Evolutionary conservation across 257 asterid genomes (phyloP).

Genomic region (Scutellaria baicalensis): DNA sequence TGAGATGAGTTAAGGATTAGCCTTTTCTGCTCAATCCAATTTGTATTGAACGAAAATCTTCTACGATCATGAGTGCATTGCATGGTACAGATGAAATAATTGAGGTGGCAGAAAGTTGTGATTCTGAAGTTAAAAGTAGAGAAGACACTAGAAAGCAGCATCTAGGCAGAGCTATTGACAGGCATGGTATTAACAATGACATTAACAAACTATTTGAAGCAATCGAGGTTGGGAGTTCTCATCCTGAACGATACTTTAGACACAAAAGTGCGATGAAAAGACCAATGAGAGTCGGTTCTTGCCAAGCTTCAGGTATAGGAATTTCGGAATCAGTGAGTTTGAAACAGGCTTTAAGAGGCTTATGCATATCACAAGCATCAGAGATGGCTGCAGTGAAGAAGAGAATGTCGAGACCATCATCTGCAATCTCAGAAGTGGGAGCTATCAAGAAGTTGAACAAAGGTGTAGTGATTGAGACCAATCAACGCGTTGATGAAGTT

Average conservation of each 20-base stretch:
- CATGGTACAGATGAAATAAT: conserved; percentile 51
- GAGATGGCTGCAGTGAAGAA: conserved; percentile 90
- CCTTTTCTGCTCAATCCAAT: conserved; percentile 7
- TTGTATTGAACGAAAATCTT: background rate
- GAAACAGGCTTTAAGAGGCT: conserved; percentile 93
- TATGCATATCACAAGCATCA: conserved; percentile 95
- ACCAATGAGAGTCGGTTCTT: conserved; percentile 54
- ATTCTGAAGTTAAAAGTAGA: conserved; percentile 21
- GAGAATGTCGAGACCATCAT: conserved; percentile 38
- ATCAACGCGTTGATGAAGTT: conserved; percentile 23
- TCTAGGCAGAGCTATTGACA: conserved; percentile 24
- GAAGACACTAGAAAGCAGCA: conserved; percentile 17
- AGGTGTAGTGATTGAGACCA: conserved; percentile 30
- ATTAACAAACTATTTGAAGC: conserved; percentile 76
- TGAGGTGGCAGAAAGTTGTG: conserved; percentile 39
- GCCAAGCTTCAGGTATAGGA: conserved; percentile 59
- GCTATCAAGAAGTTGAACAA: conserved; percentile 39
- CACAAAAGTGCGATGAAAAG: conserved; percentile 78
- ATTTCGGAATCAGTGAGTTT: conserved; percentile 62
- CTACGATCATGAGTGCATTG: conserved; percentile 27
- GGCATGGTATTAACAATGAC: conserved; percentile 43
- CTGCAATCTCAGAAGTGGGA: conserved; percentile 39
- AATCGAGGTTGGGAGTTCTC: conserved; percentile 43
- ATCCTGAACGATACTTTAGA: conserved; percentile 21
- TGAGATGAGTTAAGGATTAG: conserved; percentile 29